phyloP scores from a whole-genome alignment of 352 stramenopile genomes.

The Globisporangium okanoganense region DNA sequence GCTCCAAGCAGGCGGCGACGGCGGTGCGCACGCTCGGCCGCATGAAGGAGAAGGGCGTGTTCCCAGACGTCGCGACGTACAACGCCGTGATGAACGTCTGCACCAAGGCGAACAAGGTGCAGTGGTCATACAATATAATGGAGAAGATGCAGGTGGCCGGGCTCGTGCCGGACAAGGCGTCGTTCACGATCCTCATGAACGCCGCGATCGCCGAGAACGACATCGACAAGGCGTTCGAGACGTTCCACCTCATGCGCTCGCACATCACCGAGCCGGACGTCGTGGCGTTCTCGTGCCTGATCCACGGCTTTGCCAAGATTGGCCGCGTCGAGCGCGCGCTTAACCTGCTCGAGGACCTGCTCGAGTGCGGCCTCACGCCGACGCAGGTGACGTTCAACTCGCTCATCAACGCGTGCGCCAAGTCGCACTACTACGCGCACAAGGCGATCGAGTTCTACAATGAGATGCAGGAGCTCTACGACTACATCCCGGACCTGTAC shows the following conservation, averaged over 20 bases:
- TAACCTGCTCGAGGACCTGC: constrained; percentile 74
- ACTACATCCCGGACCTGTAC: constrained; percentile 71
- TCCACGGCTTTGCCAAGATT: constrained; percentile 71
- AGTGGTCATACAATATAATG: constrained; percentile 84
- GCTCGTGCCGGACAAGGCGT: constrained; percentile 54
- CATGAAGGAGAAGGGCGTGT: constrained; percentile 74
- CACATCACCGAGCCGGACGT: constrained; percentile 66
- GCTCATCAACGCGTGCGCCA: constrained; percentile 78
- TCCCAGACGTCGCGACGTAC: constrained; percentile 54
- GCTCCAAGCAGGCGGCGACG: constrained; percentile 36
- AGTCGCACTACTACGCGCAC: constrained; percentile 83
- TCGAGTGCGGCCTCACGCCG: constrained; percentile 63
- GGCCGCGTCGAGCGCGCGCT: constrained; percentile 71
- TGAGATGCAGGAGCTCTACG: constrained; percentile 86
- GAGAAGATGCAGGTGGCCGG: constrained; percentile 83
- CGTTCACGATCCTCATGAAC: constrained; percentile 82
- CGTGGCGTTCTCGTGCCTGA: constrained; percentile 66
- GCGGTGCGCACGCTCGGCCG: constrained; percentile 70
- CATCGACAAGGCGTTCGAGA: constrained; percentile 80
- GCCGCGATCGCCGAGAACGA: constrained; percentile 67
- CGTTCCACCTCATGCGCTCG: constrained; percentile 80
- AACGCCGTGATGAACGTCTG: constrained; percentile 86
- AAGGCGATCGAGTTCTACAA: constrained; percentile 84
- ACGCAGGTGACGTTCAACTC: constrained; percentile 73
- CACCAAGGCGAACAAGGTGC: constrained; percentile 49